These are phyloP conservation scores for Biscogniauxia marginata DNA, from an alignment of 2,329 filamentous ascomycete species.

Conservation along the genomic window DNA sequence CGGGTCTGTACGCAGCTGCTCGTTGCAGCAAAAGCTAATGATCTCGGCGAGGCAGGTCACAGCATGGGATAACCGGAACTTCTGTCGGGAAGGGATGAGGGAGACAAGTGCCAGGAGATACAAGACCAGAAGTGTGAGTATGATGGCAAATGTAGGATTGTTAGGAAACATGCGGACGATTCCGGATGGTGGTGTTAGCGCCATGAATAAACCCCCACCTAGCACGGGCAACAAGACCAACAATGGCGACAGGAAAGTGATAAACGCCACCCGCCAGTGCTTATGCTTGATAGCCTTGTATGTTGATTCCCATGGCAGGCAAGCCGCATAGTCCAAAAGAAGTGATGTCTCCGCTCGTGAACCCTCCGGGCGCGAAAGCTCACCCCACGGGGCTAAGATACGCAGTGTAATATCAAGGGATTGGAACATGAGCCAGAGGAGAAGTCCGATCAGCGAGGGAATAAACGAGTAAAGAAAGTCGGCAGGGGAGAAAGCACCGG, in stretches of 20 bases:
- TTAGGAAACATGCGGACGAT: slow-evolving; percentile 68
- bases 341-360: slow-evolving; percentile 62
- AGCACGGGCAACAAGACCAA: slow-evolving; percentile 66
- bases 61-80: slow-evolving; percentile 69
- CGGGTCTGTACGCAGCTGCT: slow-evolving; percentile 68
- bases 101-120: slow-evolving; percentile 64
- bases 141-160: slow-evolving; percentile 68
- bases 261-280: slow-evolving; percentile 64
- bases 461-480: slow-evolving; percentile 86
- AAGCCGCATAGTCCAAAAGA: slow-evolving; percentile 68
- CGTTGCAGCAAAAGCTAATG: slow-evolving; percentile 73
- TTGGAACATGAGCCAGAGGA: slow-evolving; percentile 67
- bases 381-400: slow-evolving; percentile 67
- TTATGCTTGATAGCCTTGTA: slow-evolving; percentile 57
- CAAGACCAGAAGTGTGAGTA: slow-evolving; percentile 70
- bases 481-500: slow-evolving; percentile 73
- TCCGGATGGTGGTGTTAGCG: slow-evolving; percentile 56
- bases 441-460: slow-evolving; percentile 64
- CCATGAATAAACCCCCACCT: slow-evolving; percentile 71
- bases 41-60: slow-evolving; percentile 73
- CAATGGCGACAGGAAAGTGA: slow-evolving; percentile 58
- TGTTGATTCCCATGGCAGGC: slow-evolving; percentile 60
- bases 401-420: slow-evolving; percentile 65
- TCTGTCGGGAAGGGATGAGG: slow-evolving; percentile 59
- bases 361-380: slow-evolving; percentile 57